Evolutionary conservation across 2,329 filamentous ascomycete species (phyloP).

Genomic region (Trichoderma koningiopsis): DNA sequence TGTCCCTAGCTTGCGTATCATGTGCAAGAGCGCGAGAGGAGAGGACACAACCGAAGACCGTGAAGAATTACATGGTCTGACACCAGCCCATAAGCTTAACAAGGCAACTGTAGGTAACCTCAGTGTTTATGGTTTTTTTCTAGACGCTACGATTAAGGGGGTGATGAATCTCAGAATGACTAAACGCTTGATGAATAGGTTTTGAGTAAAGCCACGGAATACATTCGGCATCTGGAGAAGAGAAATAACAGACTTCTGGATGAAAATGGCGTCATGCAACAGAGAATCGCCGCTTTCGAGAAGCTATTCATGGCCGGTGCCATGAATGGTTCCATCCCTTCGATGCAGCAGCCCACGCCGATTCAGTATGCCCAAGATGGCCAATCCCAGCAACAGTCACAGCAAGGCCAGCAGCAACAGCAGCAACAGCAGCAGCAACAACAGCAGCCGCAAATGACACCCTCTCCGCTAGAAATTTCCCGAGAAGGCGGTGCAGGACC

Average conservation of each 20-base stretch:
- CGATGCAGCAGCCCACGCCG: constrained; percentile 57
- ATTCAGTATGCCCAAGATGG: constrained; percentile 50
- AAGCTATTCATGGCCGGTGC: constrained; percentile 80
- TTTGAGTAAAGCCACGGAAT: constrained; percentile 92
- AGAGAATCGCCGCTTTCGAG: constrained; percentile 71
- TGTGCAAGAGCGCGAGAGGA: constrained; percentile 70
- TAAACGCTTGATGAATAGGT: constrained; percentile 50
- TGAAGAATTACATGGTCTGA: constrained; percentile 73
- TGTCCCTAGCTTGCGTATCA: constrained; percentile 84
- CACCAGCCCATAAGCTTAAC: constrained; percentile 91
- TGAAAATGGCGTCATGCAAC: constrained; percentile 78
- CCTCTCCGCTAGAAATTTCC: constrained; percentile 47
- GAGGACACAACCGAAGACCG: constrained; percentile 73
- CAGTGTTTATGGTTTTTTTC: neutral
- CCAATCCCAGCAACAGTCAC: constrained; percentile 42
- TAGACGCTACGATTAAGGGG: neutral
- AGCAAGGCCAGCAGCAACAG: constrained; percentile 47
- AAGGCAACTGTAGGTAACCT: constrained; percentile 74
- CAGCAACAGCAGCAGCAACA: constrained; percentile 39
- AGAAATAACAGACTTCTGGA: constrained; percentile 80
- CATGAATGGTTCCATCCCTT: constrained; percentile 62
- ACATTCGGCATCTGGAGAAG: constrained; percentile 91
- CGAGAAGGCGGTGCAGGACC: constrained; percentile 45
- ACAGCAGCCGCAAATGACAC: constrained; percentile 43
- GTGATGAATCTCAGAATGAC: neutral